Base-by-base conservation (phyloP, 192 early-diverging fungal species). In the Chytriomyces confervae region DNA sequence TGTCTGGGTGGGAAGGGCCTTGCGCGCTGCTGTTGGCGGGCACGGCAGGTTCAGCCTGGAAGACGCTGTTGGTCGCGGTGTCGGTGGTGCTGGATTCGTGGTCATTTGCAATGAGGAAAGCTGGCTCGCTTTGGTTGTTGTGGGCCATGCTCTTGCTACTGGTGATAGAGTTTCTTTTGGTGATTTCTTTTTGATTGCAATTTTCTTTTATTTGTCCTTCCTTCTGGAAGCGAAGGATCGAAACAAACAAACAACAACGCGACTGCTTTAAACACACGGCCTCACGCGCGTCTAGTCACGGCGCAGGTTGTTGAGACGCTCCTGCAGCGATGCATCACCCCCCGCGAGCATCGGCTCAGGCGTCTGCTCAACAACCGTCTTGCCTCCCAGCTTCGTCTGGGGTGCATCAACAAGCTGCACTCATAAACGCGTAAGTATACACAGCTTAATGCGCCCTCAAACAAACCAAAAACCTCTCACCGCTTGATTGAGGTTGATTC, bases 221-320 rank as follows among this genome's bases (percentile, higher is more conserved):
- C 36, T 36, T 36, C 36, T 36, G 36, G 36, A 36, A 36, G 36
- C 4, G 36, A 36, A 3, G 36, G 36, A 57, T 57, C 0, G 1
- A n/a, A 2, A 57, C 20, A 57, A 57, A 57, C 53, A 57, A 57
- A n/a, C 16, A 20, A 57, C 3, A 57, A 2, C 2, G 20, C 53
- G 16, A 13, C 53, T 1, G 53, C 3, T 13, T 57, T 20, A 36
- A 43, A 62, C 72, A 2, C 36, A 36, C 36, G 3, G 36, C 36
- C 36, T 36, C 4, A 36, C 36, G 36, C 36, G 36, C 4, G 3
- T 36, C 36, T 36, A 97, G 79, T 96, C 96, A 62, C 91, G 84
- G 72, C 96, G 91, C 78, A 98, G 86, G 51, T 93, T 95, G 77
- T 95, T 93, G 71, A 98, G 80, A 70, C 96, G 89, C 7, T 94